Base-by-base conservation (phyloP, 2,329 filamentous ascomycete species). In the Phialophora tarda region DNA sequence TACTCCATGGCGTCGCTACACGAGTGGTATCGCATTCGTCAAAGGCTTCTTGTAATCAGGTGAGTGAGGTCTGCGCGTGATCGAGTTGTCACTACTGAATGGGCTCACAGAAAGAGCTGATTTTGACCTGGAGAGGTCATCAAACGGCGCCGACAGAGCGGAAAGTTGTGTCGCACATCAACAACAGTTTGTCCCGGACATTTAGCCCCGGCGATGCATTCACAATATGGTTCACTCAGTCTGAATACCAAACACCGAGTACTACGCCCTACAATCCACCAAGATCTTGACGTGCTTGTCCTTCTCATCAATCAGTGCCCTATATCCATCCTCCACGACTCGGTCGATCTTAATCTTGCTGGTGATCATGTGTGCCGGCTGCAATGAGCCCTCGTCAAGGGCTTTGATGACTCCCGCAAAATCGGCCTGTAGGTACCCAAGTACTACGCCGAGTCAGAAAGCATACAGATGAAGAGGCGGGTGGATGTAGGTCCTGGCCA, bases 231-330 rank as follows among this genome's bases (percentile, higher is more conserved):
- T 34, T 34, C 32, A 34, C 32, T 34, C 32, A 34, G 32, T 34
- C 17, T 44, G 38, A n/a, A 7, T n/a, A n/a, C 38, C 34, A n/a
- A n/a, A 11, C 3, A 7, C n/a, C 7, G 5, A 26, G 5, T 48
- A 61, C 41, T 53, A 70, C 21, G 59, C 66, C 47, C 68, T 51
- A 28, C 66, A 70, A 59, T 73, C 71, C 8, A 89, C 84, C 54
- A 89, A 69, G 32, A 89, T 85, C 77, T 89, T 89, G 30, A 88
- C 85, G 71, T 89, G 85, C 61, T 82, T 84, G 54, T 88, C 85
- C 72, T 86, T 87, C 68, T 89, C 82, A 6, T 84, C 76, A 38
- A 88, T 83, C 62, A 89, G 75, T 0, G 84, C 80, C 63, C 83
- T 79, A 69, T 88, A 85, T 0, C 86, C 87, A 44, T 84, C 80